Evolutionary conservation across 164 flowering plant species (phyloP), one percentile per base, ranked within the genome.

Genomic region (Tetrastigma voinierianum): DNA sequence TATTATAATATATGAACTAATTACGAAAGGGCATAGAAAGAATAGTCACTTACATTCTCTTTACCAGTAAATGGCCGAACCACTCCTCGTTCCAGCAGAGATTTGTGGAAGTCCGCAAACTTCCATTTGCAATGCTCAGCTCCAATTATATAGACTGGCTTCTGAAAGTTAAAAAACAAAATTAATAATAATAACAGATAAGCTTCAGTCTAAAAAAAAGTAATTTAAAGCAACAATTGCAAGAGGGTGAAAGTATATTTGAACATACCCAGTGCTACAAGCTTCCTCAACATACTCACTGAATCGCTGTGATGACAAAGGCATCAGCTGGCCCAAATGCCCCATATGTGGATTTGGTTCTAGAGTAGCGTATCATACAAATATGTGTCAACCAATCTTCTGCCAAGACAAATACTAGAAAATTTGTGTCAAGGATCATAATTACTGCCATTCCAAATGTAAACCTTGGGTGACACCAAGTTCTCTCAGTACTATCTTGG

Each of bases 271-370:
- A 13, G 94, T 91, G 72, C 92, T 84, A 82, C 97, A 90, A 72
- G 88, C 96, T 80, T 91, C 97, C 94, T 91, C 82, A 91, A 63
- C 97, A 91, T 91, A 56, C 93, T 90, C 61, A 91, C 87, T 65
- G 96, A 91, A 78, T 91, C 97, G 97, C 97, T 20, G 96, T 90
- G 53, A 91, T 75, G 59, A 91, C 81, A 76, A 90, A 90, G 67
- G 96, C 90, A 84, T 90, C 90, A 13, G 90, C 96, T n/a, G n/a
- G n/a, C 89, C 89, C 44, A 90, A 80, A 80, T 90, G 89, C 60
- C 96, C 96, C 81, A 87, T 71, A 43, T 91, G 96, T 59, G 97
- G 97, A 77, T 90, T 91, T 65, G 86, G 86, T 71, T 81, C 97
- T 91, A 72, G n/a, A n/a, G n/a, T n/a, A 66, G 64, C 55, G 63